Percentiles rank a stretch among this genome's conserved stretches.
phyloP scores from a whole-genome alignment of 306 rosid genomes.

The Crotalaria pallida region DNA sequence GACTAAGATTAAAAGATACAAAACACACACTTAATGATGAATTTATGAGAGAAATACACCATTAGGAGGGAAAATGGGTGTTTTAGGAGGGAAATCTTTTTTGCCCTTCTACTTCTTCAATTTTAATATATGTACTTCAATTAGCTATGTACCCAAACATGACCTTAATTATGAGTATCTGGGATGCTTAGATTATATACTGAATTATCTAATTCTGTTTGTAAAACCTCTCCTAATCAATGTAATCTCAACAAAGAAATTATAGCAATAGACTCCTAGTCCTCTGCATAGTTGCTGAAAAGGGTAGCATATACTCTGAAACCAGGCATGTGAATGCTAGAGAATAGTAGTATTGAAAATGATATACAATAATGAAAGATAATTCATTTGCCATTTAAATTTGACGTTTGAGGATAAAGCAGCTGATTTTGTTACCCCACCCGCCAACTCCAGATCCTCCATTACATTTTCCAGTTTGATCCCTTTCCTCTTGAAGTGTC shows the following conservation, averaged over 20 bases:
- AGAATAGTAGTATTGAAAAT: neutral
- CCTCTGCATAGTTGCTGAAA: neutral
- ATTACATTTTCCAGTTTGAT: neutral
- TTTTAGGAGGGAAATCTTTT: too few relatives aligned
- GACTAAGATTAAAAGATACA: too few relatives aligned
- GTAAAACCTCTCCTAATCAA: neutral
- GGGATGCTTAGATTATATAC: neutral
- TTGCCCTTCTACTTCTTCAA: too few relatives aligned
- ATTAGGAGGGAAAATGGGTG: too few relatives aligned
- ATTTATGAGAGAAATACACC: too few relatives aligned
- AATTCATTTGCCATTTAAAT: too few relatives aligned
- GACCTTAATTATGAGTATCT: too few relatives aligned
- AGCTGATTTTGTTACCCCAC: constrained; percentile 11
- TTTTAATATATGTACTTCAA: too few relatives aligned
- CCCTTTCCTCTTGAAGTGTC: neutral
- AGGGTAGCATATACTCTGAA: neutral
- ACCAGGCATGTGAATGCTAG: neutral
- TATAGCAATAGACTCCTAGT: neutral
- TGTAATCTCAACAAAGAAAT: neutral
- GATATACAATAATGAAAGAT: neutral
- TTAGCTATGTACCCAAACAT: too few relatives aligned
- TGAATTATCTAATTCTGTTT: neutral
- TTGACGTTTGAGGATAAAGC: neutral
- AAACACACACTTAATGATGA: too few relatives aligned
- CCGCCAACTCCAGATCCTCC: neutral